Evolutionary conservation across 352 stramenopile species (phyloP).

Genomic region (Phytophthora europaea): DNA sequence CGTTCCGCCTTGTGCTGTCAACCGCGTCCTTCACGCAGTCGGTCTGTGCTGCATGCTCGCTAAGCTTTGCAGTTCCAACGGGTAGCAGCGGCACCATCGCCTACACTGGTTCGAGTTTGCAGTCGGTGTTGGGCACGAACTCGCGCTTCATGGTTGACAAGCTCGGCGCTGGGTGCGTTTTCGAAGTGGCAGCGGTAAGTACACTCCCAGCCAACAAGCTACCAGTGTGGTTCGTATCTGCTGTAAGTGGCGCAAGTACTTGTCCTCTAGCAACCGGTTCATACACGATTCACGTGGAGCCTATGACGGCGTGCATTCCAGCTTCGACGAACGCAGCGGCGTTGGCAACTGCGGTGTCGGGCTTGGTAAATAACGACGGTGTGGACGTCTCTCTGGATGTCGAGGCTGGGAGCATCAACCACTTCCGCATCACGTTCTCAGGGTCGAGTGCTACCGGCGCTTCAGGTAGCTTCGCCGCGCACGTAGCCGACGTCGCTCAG

Average conservation of each 20-base stretch:
- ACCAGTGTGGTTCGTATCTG: slow-evolving; percentile 43
- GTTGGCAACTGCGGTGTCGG: slow-evolving; percentile 46
- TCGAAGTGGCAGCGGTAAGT: slow-evolving; percentile 57
- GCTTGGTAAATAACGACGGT: slow-evolving; percentile 69
- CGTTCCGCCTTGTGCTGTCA: slow-evolving; percentile 76
- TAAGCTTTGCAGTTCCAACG: slow-evolving; percentile 42
- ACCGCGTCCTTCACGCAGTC: slow-evolving; percentile 44
- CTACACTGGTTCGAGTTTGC: slow-evolving; percentile 69
- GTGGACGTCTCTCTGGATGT: slow-evolving; percentile 60
- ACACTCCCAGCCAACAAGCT: slow-evolving; percentile 48
- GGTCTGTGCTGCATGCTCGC: slow-evolving; percentile 49
- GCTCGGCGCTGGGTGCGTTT: slow-evolving; percentile 53
- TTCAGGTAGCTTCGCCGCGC: slow-evolving; percentile 23
- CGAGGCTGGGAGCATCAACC: slow-evolving; percentile 32
- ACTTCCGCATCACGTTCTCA: slow-evolving; percentile 92
- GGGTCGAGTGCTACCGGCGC: slow-evolving; percentile 71
- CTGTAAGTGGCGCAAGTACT: slow-evolving; percentile 5
- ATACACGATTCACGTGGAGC: slow-evolving; percentile 65
- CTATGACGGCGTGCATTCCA: slow-evolving; percentile 60
- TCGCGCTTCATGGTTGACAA: slow-evolving; percentile 77
- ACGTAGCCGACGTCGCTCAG: slow-evolving; percentile 44
- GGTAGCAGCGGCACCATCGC: slow-evolving; percentile 60
- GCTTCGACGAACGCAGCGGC: slow-evolving; percentile 35
- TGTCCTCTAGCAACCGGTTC: slow-evolving; percentile 52
- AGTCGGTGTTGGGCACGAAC: slow-evolving; percentile 74